phyloP scores from a whole-genome alignment of 2,329 filamentous ascomycete genomes.

The Colletotrichum acutatum region DNA sequence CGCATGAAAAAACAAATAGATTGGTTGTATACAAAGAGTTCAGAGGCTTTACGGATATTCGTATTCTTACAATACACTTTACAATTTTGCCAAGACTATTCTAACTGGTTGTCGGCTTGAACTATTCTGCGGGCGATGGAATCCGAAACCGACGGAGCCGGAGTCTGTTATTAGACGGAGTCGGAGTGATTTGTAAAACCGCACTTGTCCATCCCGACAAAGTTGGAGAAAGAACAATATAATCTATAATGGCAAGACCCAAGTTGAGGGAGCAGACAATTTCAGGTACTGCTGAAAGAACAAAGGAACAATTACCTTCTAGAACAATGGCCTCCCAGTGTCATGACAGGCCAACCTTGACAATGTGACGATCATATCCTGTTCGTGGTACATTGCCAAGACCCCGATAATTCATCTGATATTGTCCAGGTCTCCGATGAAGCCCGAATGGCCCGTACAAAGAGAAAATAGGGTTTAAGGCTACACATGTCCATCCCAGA shows the following conservation, averaged over 20 bases:
- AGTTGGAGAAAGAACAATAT: neutral
- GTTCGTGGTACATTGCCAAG: neutral
- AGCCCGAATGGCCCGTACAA: neutral
- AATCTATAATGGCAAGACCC: neutral
- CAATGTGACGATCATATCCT: neutral
- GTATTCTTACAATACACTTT: neutral
- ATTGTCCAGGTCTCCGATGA: neutral
- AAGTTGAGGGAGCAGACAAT: neutral
- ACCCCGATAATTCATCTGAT: neutral
- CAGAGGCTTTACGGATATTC: neutral
- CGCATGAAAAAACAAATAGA: neutral
- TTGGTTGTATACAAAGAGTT: neutral
- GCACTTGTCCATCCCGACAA: neutral
- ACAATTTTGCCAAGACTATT: neutral
- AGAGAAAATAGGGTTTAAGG: neutral
- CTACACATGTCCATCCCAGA: neutral
- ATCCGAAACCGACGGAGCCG: too few relatives aligned
- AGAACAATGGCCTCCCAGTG: neutral
- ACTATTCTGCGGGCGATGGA: too few relatives aligned
- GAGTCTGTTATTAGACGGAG: neutral
- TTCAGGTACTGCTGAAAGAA: neutral
- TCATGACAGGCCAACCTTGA: neutral
- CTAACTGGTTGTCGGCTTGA: neutral
- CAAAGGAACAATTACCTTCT: neutral
- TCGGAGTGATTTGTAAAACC: neutral